Evolutionary conservation across 176 grass and related monocot genomes (phyloP), one percentile per base, ranked within the genome.

Genomic region (Rhynchospora tenuis): DNA sequence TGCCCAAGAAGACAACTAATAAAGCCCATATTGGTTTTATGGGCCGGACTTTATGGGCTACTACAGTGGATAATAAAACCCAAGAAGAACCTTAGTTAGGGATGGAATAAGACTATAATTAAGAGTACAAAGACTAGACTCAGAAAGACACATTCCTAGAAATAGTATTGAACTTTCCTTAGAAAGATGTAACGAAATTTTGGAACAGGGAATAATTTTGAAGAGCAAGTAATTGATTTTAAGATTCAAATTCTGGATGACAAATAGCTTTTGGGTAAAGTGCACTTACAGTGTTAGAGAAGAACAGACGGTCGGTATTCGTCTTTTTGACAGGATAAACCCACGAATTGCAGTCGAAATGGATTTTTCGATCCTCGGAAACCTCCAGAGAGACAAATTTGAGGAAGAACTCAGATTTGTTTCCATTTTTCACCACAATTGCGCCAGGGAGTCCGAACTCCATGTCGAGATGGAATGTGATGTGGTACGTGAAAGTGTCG

Each of bases 261-360:
- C 29, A 20, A 70, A 17, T n/a, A 70, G 66, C 15, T 45, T 4
- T 4, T 44, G n/a, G 5, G 38, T 44, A 48, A 76, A 55, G 22
- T 76, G 48, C 23, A 76, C 73, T 76, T 51, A 97, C 94, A 13
- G 87, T 87, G 59, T 97, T 97, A 81, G 78, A 50, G 86, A 99
- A 99, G 85, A 99, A 99, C 44, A 99, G 22, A 59, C 96, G 96
- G 68, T 95, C 93, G 13, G 16, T 29, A 47, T 61, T 92, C 29
- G 96, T 93, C 63, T 93, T 99, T 86, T 22, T 85, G 60, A 83
- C 60, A 0, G 96, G 96, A 78, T 91, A 95, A 2, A 99, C 89
- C 96, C 96, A 99, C 3, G 96, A 99, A 88, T 93, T 91, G 89
- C 96, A 99, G 22, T 99, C 93, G 46, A 99, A 99, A 61, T 95